Evolutionary conservation across 768 basidiomycete genomes (phyloP).

Genomic region (Rhodotorula diobovata): DNA sequence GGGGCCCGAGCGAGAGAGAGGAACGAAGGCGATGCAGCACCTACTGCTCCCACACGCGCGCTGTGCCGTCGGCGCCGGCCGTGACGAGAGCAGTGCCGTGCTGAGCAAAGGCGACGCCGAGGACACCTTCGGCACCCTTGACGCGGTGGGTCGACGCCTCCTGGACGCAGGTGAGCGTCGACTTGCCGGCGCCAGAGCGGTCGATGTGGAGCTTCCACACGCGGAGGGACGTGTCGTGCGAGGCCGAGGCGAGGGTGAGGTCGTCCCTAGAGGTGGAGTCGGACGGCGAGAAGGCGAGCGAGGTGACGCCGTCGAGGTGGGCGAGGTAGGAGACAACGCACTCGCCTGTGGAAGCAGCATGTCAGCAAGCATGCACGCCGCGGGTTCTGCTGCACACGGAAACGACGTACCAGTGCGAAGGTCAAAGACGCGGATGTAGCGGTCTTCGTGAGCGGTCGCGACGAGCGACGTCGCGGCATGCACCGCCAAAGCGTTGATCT

Average conservation of each 20-base stretch:
- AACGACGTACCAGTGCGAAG: constrained; percentile 60
- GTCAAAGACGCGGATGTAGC: constrained; percentile 84
- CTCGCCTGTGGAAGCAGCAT: constrained; percentile 55
- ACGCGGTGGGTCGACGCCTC: constrained; percentile 83
- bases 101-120: constrained; percentile 79
- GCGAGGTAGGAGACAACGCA: constrained; percentile 85
- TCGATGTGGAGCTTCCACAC: constrained; percentile 67
- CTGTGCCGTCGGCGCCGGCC: constrained; percentile 90
- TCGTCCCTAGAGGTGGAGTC: neutral
- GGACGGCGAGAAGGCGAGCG: constrained; percentile 77
- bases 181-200: neutral
- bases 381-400: too few relatives aligned
- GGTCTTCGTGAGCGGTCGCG: constrained; percentile 89
- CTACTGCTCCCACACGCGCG: constrained; percentile 60
- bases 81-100: constrained; percentile 81
- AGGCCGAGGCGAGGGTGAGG: constrained; percentile 79
- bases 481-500: constrained; percentile 79
- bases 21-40: neutral
- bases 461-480: constrained; percentile 86
- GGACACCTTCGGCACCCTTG: constrained; percentile 84
- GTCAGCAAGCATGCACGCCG: neutral
- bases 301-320: constrained; percentile 87
- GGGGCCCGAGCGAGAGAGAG: neutral
- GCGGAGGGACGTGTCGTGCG: constrained; percentile 88
- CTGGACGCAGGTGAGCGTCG: constrained; percentile 60